Evolutionary conservation across 2,329 filamentous ascomycete genomes (phyloP).

Genomic region (Paecilomyces sp.): DNA sequence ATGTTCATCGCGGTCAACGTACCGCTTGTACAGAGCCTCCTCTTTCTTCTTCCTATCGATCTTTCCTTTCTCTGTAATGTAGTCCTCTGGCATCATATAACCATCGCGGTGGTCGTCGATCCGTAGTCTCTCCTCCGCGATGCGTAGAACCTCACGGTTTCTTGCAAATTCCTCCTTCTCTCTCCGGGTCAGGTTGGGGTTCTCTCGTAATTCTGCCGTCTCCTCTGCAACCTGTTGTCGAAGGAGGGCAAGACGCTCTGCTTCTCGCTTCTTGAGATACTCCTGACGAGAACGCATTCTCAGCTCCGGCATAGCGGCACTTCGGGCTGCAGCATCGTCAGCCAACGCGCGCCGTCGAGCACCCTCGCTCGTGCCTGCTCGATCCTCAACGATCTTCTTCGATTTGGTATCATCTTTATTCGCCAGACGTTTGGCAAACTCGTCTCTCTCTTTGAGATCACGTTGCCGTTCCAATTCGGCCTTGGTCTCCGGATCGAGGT

Average conservation of each 20-base stretch:
- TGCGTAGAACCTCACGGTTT: constrained; percentile 72
- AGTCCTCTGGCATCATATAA: constrained; percentile 89
- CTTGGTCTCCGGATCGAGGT: constrained; percentile 54
- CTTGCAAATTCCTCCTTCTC: constrained; percentile 85
- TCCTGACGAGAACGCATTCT: constrained; percentile 80
- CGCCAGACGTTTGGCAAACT: constrained; percentile 68
- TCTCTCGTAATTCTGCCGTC: constrained; percentile 68
- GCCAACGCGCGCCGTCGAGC: constrained; percentile 57
- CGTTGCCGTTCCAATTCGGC: constrained; percentile 53
- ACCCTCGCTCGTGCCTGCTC: constrained; percentile 51
- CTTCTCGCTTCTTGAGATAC: constrained; percentile 87
- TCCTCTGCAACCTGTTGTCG: constrained; percentile 88
- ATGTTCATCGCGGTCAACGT: constrained; percentile 79
- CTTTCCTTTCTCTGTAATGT: constrained; percentile 88
- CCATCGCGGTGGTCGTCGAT: constrained; percentile 92
- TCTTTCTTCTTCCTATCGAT: constrained; percentile 82
- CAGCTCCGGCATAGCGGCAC: constrained; percentile 70
- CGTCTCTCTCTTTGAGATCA: constrained; percentile 69
- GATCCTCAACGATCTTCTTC: constrained; percentile 60
- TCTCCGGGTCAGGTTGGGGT: constrained; percentile 63
- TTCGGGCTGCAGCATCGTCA: constrained; percentile 60
- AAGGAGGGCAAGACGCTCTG: constrained; percentile 76
- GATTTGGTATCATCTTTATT: constrained; percentile 64
- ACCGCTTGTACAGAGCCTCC: constrained; percentile 81
- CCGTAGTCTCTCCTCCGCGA: constrained; percentile 75